Evolutionary conservation across 371 early-diverging fungal species (phyloP).

Genomic region (Syncephalastrum contaminatum): DNA sequence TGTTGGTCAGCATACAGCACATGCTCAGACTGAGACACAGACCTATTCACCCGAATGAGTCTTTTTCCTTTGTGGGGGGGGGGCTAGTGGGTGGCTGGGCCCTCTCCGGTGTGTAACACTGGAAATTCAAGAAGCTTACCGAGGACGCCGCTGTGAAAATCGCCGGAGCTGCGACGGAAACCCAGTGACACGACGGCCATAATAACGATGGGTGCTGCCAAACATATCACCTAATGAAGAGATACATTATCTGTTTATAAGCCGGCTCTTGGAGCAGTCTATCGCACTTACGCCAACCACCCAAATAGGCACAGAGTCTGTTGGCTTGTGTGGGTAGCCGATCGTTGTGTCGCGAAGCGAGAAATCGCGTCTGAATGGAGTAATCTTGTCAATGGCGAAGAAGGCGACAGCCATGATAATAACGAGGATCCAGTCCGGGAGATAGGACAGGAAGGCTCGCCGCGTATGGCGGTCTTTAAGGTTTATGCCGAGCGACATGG

Average conservation of each 20-base stretch:
- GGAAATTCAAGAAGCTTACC: constrained; percentile 11
- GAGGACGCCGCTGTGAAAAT: constrained; percentile 28
- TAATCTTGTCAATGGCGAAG: constrained; percentile 54
- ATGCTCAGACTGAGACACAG: constrained; percentile 61
- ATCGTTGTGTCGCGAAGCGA: constrained; percentile 69
- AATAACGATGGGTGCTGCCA: constrained; percentile 22
- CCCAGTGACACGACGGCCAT: constrained; percentile 23
- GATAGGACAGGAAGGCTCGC: constrained; percentile 55
- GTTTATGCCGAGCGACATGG: constrained; percentile 16
- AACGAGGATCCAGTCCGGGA: constrained; percentile 67
- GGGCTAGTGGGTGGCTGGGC: too few species aligned
- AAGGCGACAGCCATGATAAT: constrained; percentile 57
- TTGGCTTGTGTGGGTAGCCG: constrained; percentile 58
- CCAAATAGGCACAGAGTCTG: constrained; percentile 65
- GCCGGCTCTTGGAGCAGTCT: neutral
- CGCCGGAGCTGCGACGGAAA: constrained; percentile 14
- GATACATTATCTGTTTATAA: constrained; percentile 6
- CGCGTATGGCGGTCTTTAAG: constrained; percentile 27
- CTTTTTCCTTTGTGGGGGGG: neutral
- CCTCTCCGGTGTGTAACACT: too few species aligned
- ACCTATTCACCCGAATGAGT: constrained; percentile 22
- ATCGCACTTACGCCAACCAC: constrained; percentile 42
- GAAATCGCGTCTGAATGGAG: constrained; percentile 72
- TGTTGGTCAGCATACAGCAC: constrained; percentile 72
- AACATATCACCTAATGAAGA: constrained; percentile 24